phyloP scores from a whole-genome alignment of 2,329 filamentous ascomycete genomes.

The Diaporthe velutina region DNA sequence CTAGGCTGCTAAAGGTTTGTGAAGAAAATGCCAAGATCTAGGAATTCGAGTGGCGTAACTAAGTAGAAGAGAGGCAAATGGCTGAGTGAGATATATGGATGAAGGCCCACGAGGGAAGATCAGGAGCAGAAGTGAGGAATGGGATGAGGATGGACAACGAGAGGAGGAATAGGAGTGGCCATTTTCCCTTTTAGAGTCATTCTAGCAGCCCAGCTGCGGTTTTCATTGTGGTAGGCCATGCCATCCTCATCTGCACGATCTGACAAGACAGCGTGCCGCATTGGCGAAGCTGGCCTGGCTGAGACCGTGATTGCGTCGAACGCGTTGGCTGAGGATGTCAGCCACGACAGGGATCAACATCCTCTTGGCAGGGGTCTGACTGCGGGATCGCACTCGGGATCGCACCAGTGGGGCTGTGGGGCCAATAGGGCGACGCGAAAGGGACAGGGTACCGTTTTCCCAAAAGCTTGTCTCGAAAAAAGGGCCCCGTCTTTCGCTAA shows the following conservation, averaged over 20 bases:
- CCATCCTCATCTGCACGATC: neutral
- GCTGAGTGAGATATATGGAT: neutral
- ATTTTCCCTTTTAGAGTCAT: constrained; percentile 6
- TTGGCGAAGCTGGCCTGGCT: neutral
- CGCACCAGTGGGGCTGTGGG: neutral
- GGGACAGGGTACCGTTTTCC: constrained; percentile 8
- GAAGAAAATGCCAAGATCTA: neutral
- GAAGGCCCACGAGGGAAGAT: neutral
- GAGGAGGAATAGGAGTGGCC: neutral
- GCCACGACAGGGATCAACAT: constrained; percentile 10
- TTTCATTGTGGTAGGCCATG: neutral
- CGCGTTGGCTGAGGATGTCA: constrained; percentile 8
- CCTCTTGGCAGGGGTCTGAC: neutral
- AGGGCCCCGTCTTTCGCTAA: neutral
- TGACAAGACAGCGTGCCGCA: neutral
- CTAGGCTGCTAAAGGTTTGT: neutral
- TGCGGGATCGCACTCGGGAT: constrained; percentile 36
- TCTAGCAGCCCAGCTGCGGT: neutral
- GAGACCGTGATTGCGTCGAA: neutral
- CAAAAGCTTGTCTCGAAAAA: constrained; percentile 16
- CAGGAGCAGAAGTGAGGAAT: neutral
- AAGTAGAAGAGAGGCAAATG: too few species aligned
- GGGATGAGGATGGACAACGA: neutral
- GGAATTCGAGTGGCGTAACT: neutral
- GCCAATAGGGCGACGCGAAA: neutral